Evolutionary conservation across 805 yeast species (phyloP).

Genomic region (Monosporozyma yasuniensis): DNA sequence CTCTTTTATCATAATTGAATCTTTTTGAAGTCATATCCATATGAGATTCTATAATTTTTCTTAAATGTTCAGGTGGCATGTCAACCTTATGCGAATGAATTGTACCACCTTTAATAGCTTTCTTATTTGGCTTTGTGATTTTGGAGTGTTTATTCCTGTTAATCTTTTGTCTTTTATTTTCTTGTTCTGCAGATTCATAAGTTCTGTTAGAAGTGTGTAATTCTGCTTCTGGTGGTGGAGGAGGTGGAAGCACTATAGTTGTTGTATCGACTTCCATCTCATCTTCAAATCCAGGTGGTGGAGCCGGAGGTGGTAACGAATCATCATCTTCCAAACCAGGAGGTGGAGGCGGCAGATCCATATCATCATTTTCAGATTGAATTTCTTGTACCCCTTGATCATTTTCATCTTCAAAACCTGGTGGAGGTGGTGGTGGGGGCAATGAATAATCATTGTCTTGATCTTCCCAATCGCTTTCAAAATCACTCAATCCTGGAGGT

Average conservation of each 20-base stretch:
- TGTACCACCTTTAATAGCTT: conserved; percentile 29
- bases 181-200: background rate
- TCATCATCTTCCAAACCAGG: conserved; percentile 10
- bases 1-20: conserved; percentile 74
- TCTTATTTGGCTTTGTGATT: conserved; percentile 7
- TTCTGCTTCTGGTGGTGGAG: conserved; percentile 8
- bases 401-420: conserved; percentile 7
- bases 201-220: background rate
- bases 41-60: conserved; percentile 75
- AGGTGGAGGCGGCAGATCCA: conserved; percentile 13
- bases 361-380: background rate
- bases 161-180: conserved; percentile 28
- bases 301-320: conserved; percentile 15
- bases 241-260: conserved; percentile 3
- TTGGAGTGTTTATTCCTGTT: conserved; percentile 11
- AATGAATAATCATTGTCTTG: background rate
- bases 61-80: conserved; percentile 88
- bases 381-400: background rate
- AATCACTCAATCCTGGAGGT: conserved; percentile 22
- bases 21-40: conserved; percentile 76
- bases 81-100: conserved; percentile 59
- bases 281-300: conserved; percentile 17
- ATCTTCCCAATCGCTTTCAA: conserved; percentile 1
- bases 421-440: conserved; percentile 23
- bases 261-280: background rate